phyloP scores from a whole-genome alignment of 805 yeast genomes.

The Cyberlindnera veronae region DNA sequence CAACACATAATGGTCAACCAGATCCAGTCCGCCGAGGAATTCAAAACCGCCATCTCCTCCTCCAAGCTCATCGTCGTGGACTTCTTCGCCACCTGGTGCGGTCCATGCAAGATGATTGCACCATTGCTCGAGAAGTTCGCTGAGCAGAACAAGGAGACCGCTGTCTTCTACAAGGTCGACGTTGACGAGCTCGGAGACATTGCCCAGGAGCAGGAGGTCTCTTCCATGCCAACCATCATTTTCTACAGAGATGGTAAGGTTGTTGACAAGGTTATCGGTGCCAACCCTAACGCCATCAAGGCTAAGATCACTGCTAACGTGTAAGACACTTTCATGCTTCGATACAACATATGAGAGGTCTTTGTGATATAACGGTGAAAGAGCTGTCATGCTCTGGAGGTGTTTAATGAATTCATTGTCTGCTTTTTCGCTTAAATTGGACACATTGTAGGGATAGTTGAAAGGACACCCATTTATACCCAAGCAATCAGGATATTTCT shows the following conservation, averaged over 20 bases:
- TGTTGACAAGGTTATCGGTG: conserved; percentile 81
- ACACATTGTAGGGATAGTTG: too few species aligned
- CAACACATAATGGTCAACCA: conserved; percentile 48
- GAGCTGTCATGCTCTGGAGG: too few species aligned
- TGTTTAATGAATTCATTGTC: too few species aligned
- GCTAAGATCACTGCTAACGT: conserved; percentile 54
- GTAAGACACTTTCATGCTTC: conserved; percentile 25
- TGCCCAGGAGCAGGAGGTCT: conserved; percentile 59
- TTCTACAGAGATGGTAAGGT: conserved; percentile 82
- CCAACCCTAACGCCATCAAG: conserved; percentile 82
- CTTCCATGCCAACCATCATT: conserved; percentile 66
- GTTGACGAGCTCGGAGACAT: conserved; percentile 80
- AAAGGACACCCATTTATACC: too few species aligned
- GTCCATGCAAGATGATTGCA: conserved; percentile 97
- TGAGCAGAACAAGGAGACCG: conserved; percentile 48
- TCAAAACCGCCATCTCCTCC: conserved; percentile 57
- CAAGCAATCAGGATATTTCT: too few species aligned
- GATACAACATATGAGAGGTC: neutral
- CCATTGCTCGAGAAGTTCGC: conserved; percentile 87
- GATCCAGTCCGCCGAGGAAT: conserved; percentile 52
- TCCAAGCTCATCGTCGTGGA: conserved; percentile 86
- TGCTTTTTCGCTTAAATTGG: too few species aligned
- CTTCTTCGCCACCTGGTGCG: conserved; percentile 98
- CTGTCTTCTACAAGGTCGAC: conserved; percentile 84
- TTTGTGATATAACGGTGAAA: neutral